Percentiles rank a stretch among this genome's conserved stretches.
Conservation (phyloP, 2,329 filamentous ascomycete species). For the Neoarthrinium moseri region DNA sequence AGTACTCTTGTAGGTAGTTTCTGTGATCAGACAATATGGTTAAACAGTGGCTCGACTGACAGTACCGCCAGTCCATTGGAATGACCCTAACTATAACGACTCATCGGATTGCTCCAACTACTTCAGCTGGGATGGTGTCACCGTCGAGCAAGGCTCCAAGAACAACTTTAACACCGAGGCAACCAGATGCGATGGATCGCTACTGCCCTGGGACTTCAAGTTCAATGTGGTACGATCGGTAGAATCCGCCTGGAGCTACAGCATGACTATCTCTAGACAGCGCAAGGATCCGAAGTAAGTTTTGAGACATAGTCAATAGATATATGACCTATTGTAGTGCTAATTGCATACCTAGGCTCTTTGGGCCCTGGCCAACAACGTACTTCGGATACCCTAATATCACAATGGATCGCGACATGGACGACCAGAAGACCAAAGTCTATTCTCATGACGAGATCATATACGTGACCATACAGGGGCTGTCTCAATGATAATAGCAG, state of each 20-base stretch:
- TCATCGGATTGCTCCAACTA: slow-evolving; percentile 13
- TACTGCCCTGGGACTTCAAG: slow-evolving; percentile 10
- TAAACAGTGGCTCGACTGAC: not conserved
- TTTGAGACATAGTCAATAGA: not conserved
- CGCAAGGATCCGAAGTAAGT: slow-evolving; percentile 10
- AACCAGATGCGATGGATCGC: slow-evolving; percentile 10
- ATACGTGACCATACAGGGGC: no score
- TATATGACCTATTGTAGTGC: no score
- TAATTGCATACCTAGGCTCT: not conserved
- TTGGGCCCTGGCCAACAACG: not conserved
- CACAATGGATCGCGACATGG: no score
- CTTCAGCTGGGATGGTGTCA: slow-evolving; percentile 24
- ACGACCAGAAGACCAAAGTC: no score
- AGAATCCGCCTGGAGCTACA: slow-evolving; percentile 2
- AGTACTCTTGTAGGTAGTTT: slow-evolving; percentile 11
- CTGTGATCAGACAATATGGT: no score
- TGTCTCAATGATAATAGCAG: no score
- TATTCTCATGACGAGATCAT: no score
- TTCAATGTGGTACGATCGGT: slow-evolving; percentile 1
- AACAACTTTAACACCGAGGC: slow-evolving; percentile 14
- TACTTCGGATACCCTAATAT: slow-evolving; percentile 8
- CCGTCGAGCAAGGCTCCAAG: slow-evolving; percentile 23
- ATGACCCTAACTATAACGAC: slow-evolving; percentile 12
- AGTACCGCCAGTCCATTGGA: slow-evolving; percentile 5
- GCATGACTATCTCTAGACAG: slow-evolving; percentile 3